These are phyloP conservation scores for Cytospora paraplurivora DNA, from an alignment of 2,329 filamentous ascomycete genomes.

Conservation along the genomic window DNA sequence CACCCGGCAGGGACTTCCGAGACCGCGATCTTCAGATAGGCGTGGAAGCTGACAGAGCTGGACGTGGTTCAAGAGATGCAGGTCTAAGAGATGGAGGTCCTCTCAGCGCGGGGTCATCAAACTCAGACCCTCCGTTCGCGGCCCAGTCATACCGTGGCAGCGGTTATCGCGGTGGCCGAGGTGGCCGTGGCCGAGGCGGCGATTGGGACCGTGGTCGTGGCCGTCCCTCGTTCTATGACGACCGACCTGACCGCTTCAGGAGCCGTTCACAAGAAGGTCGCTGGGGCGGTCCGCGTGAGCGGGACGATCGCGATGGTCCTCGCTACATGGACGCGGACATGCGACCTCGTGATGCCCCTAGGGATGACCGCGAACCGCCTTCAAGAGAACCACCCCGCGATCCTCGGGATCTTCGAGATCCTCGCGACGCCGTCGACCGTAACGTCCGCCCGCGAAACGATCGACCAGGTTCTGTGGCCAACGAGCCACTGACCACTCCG, in stretches of 20 bases:
- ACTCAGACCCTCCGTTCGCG: constrained; percentile 66
- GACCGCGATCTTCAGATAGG: constrained; percentile 62
- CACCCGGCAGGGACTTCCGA: constrained; percentile 65
- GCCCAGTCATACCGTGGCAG: constrained; percentile 57
- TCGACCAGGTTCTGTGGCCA: constrained; percentile 47
- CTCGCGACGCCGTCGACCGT: constrained; percentile 45
- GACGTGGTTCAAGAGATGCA: constrained; percentile 67
- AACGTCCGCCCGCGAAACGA: constrained; percentile 53
- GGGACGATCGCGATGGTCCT: constrained; percentile 44
- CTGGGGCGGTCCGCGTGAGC: constrained; percentile 51
- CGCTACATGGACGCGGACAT: constrained; percentile 42
- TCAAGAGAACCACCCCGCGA: constrained; percentile 48
- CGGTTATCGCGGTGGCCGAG: constrained; percentile 58
- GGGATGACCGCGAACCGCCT: constrained; percentile 56
- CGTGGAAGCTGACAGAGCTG: constrained; percentile 66
- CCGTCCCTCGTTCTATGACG: constrained; percentile 59
- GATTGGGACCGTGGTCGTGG: constrained; percentile 54
- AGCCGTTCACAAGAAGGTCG: constrained; percentile 68
- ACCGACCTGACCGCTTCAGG: constrained; percentile 62
- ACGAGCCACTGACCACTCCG: constrained; percentile 46
- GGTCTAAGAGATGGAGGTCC: constrained; percentile 69
- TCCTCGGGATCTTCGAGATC: constrained; percentile 51
- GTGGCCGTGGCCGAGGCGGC: constrained; percentile 49
- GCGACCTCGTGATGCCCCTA: constrained; percentile 39
- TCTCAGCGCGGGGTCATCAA: constrained; percentile 69